Conservation (phyloP, 495 filamentous ascomycete species). For the Pseudotulostoma volvatum region DNA sequence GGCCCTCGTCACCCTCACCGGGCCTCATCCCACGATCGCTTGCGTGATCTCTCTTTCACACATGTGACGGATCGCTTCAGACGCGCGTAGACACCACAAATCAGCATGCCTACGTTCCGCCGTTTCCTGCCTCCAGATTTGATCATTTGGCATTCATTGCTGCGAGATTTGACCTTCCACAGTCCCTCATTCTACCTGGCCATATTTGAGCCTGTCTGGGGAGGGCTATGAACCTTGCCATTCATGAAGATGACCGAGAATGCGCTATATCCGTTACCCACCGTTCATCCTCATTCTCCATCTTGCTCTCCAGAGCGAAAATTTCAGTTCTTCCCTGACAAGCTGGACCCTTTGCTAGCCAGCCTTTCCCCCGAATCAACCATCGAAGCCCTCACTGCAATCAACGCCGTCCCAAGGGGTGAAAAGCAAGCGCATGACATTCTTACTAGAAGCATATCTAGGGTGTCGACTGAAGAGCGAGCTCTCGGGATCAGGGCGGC, state of each 20-base stretch:
- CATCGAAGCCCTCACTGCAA: constrained; percentile 35
- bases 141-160: background rate
- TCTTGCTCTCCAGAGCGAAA: constrained; percentile 15
- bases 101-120: background rate
- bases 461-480: constrained; percentile 48
- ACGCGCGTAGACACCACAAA: too few species aligned
- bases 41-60: too few species aligned
- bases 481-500: constrained; percentile 60
- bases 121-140: background rate
- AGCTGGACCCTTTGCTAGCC: constrained; percentile 34
- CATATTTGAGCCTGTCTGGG: background rate
- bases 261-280: background rate
- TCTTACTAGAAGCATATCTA: constrained; percentile 48
- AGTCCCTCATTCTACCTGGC: background rate
- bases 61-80: too few species aligned
- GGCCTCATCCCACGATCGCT: too few species aligned
- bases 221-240: background rate
- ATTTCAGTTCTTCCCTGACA: constrained; percentile 6
- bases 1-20: too few species aligned
- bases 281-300: constrained; percentile 1
- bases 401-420: constrained; percentile 37
- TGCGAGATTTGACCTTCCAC: background rate
- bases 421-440: constrained; percentile 30
- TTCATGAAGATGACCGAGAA: background rate
- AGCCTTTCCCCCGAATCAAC: constrained; percentile 40